A percentile compares a stretch with the other conserved stretches of the same genome.
phyloP scores from a whole-genome alignment of 2,329 filamentous ascomycete genomes.

The Harringtonia aguacate region DNA sequence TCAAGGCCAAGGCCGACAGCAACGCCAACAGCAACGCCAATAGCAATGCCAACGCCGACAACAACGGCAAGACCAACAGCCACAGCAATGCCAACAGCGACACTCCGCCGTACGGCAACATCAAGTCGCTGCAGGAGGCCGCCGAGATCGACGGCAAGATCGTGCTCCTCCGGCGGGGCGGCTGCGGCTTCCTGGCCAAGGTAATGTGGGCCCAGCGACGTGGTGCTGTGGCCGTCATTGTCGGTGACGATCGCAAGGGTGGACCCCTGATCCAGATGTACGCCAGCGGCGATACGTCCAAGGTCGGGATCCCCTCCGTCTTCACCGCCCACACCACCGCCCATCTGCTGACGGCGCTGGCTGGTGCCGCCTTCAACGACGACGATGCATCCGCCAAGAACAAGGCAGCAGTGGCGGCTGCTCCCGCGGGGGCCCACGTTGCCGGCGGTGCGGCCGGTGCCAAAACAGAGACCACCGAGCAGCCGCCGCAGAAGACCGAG shows the following conservation, averaged over 20 bases:
- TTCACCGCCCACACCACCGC: slow-evolving; percentile 95
- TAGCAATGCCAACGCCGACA: not conserved
- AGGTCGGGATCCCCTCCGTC: slow-evolving; percentile 84
- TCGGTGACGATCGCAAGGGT: slow-evolving; percentile 85
- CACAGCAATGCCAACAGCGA: not conserved
- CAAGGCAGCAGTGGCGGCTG: no score
- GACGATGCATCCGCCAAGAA: not conserved
- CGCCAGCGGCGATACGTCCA: slow-evolving; percentile 90
- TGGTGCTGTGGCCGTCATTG: slow-evolving; percentile 80
- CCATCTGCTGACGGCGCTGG: slow-evolving; percentile 51
- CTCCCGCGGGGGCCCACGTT: no score
- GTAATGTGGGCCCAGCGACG: slow-evolving; percentile 93
- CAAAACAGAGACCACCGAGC: not conserved
- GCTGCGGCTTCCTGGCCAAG: slow-evolving; percentile 94
- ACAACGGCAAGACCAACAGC: not conserved
- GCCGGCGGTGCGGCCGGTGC: not conserved
- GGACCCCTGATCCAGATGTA: slow-evolving; percentile 95
- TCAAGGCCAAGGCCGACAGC: not conserved
- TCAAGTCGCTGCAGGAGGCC: slow-evolving; percentile 80
- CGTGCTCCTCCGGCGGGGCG: slow-evolving; percentile 81
- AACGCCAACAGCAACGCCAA: not conserved
- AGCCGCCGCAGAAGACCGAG: not conserved
- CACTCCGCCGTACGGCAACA: slow-evolving; percentile 59
- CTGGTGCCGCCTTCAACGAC: slow-evolving; percentile 1
- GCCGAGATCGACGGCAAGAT: slow-evolving; percentile 92